Percentiles rank a stretch among this genome's conserved stretches.
phyloP scores from a whole-genome alignment of 139 green algal genomes.

The Medakamo hakoo region DNA sequence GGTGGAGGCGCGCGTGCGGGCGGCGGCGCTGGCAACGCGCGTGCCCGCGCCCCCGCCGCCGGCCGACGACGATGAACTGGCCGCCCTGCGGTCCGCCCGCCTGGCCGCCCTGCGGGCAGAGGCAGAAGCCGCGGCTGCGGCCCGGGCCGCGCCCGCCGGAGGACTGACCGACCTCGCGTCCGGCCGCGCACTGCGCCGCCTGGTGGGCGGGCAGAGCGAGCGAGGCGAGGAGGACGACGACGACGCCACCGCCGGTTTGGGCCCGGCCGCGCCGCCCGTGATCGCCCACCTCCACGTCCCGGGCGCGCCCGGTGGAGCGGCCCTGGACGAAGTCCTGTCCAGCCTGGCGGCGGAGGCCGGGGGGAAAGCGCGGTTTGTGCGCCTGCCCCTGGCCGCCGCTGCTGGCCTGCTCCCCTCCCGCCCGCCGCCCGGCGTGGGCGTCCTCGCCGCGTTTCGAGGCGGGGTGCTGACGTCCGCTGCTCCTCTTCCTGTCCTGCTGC shows the following conservation, averaged over 20 bases:
- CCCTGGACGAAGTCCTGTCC: not conserved
- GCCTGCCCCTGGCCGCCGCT: too few species aligned
- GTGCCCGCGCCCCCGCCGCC: too few species aligned
- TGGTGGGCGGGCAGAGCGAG: too few species aligned
- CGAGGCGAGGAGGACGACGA: too few species aligned
- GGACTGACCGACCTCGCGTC: not conserved
- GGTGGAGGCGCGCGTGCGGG: not conserved
- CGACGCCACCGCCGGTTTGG: too few species aligned
- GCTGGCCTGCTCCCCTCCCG: not conserved
- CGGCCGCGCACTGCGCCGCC: too few species aligned
- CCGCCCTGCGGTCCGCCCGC: not conserved
- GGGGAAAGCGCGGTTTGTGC: not conserved
- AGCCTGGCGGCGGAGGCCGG: not conserved
- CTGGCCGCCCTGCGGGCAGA: not conserved
- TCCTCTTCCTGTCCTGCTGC: not conserved
- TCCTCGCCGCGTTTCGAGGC: not conserved
- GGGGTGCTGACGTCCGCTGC: not conserved
- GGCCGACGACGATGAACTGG: not conserved
- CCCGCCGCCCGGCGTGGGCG: too few species aligned
- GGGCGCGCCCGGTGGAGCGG: too few species aligned
- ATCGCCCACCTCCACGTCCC: not conserved
- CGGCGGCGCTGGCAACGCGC: not conserved
- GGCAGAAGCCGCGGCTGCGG: not conserved
- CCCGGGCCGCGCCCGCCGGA: too few species aligned
- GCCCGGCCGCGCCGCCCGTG: too few species aligned